phyloP scores from a whole-genome alignment of 2,329 filamentous ascomycete genomes.

The Clarireedia homoeocarpa region DNA sequence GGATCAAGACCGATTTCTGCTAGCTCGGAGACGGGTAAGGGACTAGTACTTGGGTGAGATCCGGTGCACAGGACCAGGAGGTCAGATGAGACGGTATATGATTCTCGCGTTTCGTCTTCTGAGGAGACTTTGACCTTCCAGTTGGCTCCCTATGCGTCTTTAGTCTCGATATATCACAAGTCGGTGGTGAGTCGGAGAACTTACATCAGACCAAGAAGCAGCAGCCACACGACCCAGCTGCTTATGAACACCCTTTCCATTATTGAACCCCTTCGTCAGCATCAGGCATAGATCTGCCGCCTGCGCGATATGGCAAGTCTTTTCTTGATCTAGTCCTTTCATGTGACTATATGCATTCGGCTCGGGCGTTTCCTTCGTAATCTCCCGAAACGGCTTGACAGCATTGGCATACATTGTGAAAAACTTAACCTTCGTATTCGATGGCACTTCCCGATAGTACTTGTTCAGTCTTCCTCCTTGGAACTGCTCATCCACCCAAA shows the following conservation, averaged over 20 bases:
- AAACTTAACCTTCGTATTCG: conserved; percentile 53
- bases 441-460: conserved; percentile 53
- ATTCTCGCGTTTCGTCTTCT: conserved; percentile 6
- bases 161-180: background rate
- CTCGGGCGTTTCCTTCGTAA: conserved; percentile 37
- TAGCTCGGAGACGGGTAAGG: conserved; percentile 35
- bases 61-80: conserved; percentile 51
- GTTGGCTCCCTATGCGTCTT: conserved; percentile 16
- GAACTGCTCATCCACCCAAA: conserved; percentile 53
- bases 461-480: conserved; percentile 43
- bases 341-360: conserved; percentile 49
- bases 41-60: conserved; percentile 37
- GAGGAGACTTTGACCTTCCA: conserved; percentile 32
- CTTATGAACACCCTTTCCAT: conserved; percentile 33
- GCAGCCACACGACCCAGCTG: conserved; percentile 32
- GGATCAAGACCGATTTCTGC: conserved; percentile 44
- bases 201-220: conserved; percentile 33
- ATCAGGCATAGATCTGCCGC: conserved; percentile 47
- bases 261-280: conserved; percentile 37
- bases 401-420: conserved; percentile 51
- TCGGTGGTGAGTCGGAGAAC: conserved; percentile 4
- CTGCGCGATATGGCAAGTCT: conserved; percentile 48
- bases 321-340: conserved; percentile 44
- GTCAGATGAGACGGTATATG: conserved; percentile 16
- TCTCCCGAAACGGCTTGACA: conserved; percentile 42